These are phyloP conservation scores for Seminavis robusta DNA, from an alignment of 108 stramenopile species.

Conservation along the genomic window DNA sequence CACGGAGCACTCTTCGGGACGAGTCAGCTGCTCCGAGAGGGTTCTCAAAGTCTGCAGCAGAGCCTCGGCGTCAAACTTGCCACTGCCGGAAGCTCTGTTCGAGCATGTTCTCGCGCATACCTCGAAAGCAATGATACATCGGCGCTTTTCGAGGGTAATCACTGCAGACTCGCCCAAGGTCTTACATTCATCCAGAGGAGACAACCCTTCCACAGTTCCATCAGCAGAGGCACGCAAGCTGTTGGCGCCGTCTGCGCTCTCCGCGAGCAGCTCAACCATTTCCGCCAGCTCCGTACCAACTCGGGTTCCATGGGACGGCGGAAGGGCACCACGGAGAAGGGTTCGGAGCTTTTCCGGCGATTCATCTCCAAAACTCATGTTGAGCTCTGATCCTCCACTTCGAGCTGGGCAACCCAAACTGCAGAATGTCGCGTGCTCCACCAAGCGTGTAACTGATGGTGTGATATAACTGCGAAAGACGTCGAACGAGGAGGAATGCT, in stretches of 20 bases:
- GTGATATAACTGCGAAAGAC: conserved; percentile 62
- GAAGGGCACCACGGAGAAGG: conserved; percentile 66
- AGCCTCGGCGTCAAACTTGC: conserved; percentile 80
- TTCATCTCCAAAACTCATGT: conserved; percentile 72
- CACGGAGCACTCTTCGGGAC: conserved; percentile 68
- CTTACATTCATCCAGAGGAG: conserved; percentile 63
- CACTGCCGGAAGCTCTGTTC: conserved; percentile 75
- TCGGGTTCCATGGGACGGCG: conserved; percentile 72
- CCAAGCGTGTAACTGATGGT: conserved; percentile 57
- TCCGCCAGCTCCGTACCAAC: conserved; percentile 81
- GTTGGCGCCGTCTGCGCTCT: conserved; percentile 36
- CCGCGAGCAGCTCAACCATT: conserved; percentile 60
- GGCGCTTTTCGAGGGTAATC: conserved; percentile 72
- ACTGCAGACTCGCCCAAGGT: conserved; percentile 67
- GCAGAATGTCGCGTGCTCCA: conserved; percentile 82
- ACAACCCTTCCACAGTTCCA: conserved; percentile 12
- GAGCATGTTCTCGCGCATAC: conserved; percentile 73
- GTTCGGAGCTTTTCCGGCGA: conserved; percentile 64
- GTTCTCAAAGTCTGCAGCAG: conserved; percentile 65
- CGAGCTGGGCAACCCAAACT: conserved; percentile 68
- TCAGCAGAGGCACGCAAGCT: conserved; percentile 35
- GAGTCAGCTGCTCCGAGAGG: conserved; percentile 72
- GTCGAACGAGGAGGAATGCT: conserved; percentile 46
- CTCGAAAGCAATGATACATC: conserved; percentile 89
- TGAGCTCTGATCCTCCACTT: conserved; percentile 55